phyloP scores from a whole-genome alignment of 1,139 yeast genomes.

The Saccharomycopsis hybrid region DNA sequence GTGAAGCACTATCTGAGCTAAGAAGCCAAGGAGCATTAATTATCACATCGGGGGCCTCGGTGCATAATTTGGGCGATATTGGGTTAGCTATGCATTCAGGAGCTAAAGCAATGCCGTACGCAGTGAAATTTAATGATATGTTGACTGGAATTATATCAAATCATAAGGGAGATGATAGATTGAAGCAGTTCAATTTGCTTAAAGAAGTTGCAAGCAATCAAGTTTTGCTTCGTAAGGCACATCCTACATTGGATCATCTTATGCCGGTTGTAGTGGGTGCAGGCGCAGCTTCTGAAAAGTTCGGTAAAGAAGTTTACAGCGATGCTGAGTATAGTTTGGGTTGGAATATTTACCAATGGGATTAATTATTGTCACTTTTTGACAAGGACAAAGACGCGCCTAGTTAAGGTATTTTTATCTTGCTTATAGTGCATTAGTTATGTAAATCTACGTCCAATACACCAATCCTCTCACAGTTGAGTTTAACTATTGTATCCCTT shows the following conservation, averaged over 20 bases:
- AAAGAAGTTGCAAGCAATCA: slow-evolving; percentile 29
- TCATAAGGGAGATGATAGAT: slow-evolving; percentile 26
- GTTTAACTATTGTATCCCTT: no score
- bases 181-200: slow-evolving; percentile 32
- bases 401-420: no score
- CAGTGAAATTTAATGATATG: slow-evolving; percentile 41
- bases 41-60: slow-evolving; percentile 71
- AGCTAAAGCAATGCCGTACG: slow-evolving; percentile 40
- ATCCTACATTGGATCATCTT: slow-evolving; percentile 72
- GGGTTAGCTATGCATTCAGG: slow-evolving; percentile 26
- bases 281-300: slow-evolving; percentile 44
- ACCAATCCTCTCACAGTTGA: no score
- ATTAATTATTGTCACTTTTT: no score
- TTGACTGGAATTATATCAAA: slow-evolving; percentile 34
- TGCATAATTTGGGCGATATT: slow-evolving; percentile 62
- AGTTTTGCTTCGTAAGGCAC: slow-evolving; percentile 45
- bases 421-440: no score
- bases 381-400: no score
- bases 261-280: slow-evolving; percentile 63
- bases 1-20: slow-evolving; percentile 45
- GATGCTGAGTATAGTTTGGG: slow-evolving; percentile 45
- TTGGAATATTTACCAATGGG: slow-evolving; percentile 52
- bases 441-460: no score
- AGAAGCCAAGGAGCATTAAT: slow-evolving; percentile 47
- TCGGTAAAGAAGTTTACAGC: slow-evolving; percentile 41